Conservation (phyloP, 768 basidiomycete genomes). For the Hypsizygus marmoreus region DNA sequence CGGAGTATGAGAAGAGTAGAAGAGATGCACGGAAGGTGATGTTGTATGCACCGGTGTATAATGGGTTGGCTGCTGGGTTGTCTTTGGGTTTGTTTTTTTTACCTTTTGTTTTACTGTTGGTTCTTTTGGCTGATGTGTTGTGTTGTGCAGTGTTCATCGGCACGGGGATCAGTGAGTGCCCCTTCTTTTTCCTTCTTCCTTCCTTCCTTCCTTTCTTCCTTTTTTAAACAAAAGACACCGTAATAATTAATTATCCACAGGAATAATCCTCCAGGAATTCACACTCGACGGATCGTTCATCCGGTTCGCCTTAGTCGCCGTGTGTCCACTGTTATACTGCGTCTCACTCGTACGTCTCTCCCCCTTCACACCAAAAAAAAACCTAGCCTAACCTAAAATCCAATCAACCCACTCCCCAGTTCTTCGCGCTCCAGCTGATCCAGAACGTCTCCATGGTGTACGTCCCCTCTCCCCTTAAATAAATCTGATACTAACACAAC, state of each 20-base stretch:
- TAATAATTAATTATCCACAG: slow-evolving; percentile 13
- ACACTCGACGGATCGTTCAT: slow-evolving; percentile 58
- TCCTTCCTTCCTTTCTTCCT: too few species aligned
- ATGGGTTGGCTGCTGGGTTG: slow-evolving; percentile 58
- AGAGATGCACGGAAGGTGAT: slow-evolving; percentile 28
- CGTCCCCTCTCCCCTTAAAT: slow-evolving; percentile 27
- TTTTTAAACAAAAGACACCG: too few species aligned
- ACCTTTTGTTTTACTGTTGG: slow-evolving; percentile 29
- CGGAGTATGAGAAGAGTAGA: slow-evolving; percentile 23
- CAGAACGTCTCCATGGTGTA: slow-evolving; percentile 69
- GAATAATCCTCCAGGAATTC: slow-evolving; percentile 64
- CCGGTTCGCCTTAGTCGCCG: slow-evolving; percentile 64
- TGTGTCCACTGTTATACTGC: slow-evolving; percentile 71
- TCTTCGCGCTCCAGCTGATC: slow-evolving; percentile 75
- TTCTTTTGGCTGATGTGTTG: too few species aligned
- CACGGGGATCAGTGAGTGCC: slow-evolving; percentile 54
- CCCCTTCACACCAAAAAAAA: too few species aligned
- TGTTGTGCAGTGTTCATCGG: slow-evolving; percentile 60
- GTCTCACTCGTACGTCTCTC: slow-evolving; percentile 57
- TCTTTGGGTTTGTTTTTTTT: slow-evolving; percentile 50
- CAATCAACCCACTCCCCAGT: slow-evolving; percentile 41
- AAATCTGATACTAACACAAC: too few species aligned
- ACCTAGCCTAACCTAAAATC: slow-evolving; percentile 5
- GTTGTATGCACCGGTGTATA: slow-evolving; percentile 70
- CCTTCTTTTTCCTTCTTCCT: neutral